Evolutionary conservation across 2,329 filamentous ascomycete species (phyloP), one percentile per base, ranked within the genome.

Genomic region (Alternaria triticina): DNA sequence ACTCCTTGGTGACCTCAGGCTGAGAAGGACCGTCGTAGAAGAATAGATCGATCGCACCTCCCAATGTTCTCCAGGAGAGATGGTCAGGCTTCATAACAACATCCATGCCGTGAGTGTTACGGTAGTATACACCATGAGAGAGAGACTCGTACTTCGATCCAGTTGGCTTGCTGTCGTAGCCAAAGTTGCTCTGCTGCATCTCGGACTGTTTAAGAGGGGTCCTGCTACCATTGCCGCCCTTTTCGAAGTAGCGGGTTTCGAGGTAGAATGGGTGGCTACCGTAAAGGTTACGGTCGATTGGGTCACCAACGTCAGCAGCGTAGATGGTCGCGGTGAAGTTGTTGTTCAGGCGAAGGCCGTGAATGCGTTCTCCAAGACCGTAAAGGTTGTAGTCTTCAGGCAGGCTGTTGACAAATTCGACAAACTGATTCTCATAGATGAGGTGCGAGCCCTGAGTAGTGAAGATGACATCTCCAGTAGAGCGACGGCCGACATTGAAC

Each of bases 71-170:
- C 90, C 90, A 94, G 0, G 90, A 93, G 61, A 94, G 83, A 64
- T 87, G 88, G 2, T 86, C 83, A 0, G 89, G 83, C 15, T 84
- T 82, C 64, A 94, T 83, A 3, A 93, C 79, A 8, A 93, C 82
- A 68, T 96, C 92, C 77, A 93, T 90, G 2, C 88, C 89, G 74
- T 96, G 92, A 2, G 89, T 86, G 74, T 94, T 96, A 36, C 93
- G 87, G 17, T 91, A 82, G 74, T 92, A 95, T 1, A 95, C 88
- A 27, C 92, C 92, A 70, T 96, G 92, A 0, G 91, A 91, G 67
- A 87, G 88, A 1, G 89, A 90, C 43, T 86, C 83, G 68, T 92
- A 93, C 17, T 85, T 79, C 13, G 83, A 82, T 5, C 83, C 82
- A 2, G 50, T 51, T 7, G 57, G 20, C 23, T 66, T 51, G 13